Conservation (phyloP, 768 basidiomycete species). For the Pholiota microspora region DNA sequence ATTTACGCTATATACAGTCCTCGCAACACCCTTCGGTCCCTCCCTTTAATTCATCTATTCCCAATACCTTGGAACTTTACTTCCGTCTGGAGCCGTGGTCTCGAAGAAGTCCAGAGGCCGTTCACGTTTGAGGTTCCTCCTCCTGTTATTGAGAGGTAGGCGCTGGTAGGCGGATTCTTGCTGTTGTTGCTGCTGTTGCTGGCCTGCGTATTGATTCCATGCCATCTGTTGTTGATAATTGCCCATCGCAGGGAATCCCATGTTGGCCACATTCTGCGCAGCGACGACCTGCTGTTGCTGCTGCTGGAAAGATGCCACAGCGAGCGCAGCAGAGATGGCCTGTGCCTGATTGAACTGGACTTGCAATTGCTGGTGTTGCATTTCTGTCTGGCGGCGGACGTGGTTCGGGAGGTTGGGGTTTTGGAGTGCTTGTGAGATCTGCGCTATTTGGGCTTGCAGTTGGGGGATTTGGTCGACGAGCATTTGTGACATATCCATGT, state of each 20-base stretch:
- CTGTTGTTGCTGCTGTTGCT: slow-evolving; percentile 64
- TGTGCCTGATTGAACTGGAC: slow-evolving; percentile 81
- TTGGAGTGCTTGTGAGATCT: slow-evolving; percentile 76
- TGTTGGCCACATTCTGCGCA: slow-evolving; percentile 32
- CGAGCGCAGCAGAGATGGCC: slow-evolving; percentile 63
- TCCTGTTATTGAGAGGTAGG: slow-evolving; percentile 76
- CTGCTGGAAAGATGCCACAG: slow-evolving; percentile 57
- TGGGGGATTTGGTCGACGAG: slow-evolving; percentile 76
- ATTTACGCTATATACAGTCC: slow-evolving; percentile 5
- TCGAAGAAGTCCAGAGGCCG: slow-evolving; percentile 84
- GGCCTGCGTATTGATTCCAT: slow-evolving; percentile 53
- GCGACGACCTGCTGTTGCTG: slow-evolving; percentile 39
- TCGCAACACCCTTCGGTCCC: slow-evolving; percentile 1
- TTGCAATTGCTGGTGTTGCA: slow-evolving; percentile 80
- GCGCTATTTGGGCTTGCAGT: slow-evolving; percentile 82
- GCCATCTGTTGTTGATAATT: slow-evolving; percentile 40
- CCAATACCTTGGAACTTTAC: slow-evolving; percentile 74
- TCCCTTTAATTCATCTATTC: slow-evolving; percentile 43
- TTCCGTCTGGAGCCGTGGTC: slow-evolving; percentile 59
- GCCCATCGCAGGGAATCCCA: slow-evolving; percentile 33
- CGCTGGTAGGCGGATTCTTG: slow-evolving; percentile 87
- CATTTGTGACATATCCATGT: slow-evolving; percentile 69
- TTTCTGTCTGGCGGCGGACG: slow-evolving; percentile 77
- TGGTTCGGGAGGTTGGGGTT: slow-evolving; percentile 70
- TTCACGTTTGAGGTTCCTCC: slow-evolving; percentile 76